Conservation (phyloP, 2,329 filamentous ascomycete genomes). For the Ophiocordyceps robertsii region DNA sequence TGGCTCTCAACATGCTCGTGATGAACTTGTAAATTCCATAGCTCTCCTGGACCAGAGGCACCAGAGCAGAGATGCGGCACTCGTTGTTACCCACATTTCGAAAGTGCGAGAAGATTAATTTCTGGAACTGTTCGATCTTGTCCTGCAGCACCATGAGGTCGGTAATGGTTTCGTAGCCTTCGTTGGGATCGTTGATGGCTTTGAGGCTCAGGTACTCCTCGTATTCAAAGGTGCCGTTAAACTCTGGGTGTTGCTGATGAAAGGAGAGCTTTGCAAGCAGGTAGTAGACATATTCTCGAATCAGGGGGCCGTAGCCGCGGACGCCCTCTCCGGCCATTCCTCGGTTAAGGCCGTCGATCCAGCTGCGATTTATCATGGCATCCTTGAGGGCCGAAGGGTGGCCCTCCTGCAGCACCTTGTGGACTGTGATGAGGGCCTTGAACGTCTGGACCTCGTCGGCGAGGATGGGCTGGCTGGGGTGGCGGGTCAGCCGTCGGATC, state of each 20-base stretch:
- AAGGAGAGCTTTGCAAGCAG: slow-evolving; percentile 91
- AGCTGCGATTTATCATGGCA: slow-evolving; percentile 74
- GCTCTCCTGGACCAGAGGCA: slow-evolving; percentile 90
- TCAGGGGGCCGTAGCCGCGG: slow-evolving; percentile 81
- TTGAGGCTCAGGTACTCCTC: slow-evolving; percentile 98
- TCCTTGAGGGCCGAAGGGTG: slow-evolving; percentile 80
- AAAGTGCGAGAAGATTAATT: slow-evolving; percentile 96
- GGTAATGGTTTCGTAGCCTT: slow-evolving; percentile 92
- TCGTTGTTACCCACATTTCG: slow-evolving; percentile 86
- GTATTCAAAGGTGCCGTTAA: slow-evolving; percentile 98
- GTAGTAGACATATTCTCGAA: slow-evolving; percentile 94
- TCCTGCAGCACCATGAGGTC: slow-evolving; percentile 96
- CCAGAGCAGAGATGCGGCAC: slow-evolving; percentile 85
- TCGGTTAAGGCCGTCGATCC: slow-evolving; percentile 85
- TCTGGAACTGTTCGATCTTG: slow-evolving; percentile 97
- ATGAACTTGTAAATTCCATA: slow-evolving; percentile 99
- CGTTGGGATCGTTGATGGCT: slow-evolving; percentile 96
- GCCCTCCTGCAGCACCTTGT: slow-evolving; percentile 95
- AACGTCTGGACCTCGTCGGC: slow-evolving; percentile 98
- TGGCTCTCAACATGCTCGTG: slow-evolving; percentile 95
- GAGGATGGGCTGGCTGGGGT: slow-evolving; percentile 75
- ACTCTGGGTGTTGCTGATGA: slow-evolving; percentile 91
- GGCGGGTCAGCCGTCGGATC: slow-evolving; percentile 2
- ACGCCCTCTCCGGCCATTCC: slow-evolving; percentile 73
- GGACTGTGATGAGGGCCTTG: slow-evolving; percentile 92